Percentiles rank a stretch among this genome's conserved stretches.
phyloP scores from a whole-genome alignment of 1,284 basidiomycete species.

The Pascua guehoae region DNA sequence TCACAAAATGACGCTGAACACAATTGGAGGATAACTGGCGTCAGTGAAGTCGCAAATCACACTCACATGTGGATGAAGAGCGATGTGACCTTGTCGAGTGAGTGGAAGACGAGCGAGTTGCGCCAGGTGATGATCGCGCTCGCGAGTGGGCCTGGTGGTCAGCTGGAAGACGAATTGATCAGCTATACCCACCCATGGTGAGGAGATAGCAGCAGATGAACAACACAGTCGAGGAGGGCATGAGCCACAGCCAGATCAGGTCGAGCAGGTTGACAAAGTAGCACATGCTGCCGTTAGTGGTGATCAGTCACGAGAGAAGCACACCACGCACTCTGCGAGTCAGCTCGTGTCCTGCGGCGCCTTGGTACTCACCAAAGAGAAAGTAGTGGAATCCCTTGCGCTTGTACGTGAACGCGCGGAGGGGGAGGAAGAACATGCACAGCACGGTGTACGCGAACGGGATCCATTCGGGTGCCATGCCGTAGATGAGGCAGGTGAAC shows the following conservation, averaged over 20 bases:
- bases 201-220: slow-evolving; percentile 85
- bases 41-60: not conserved
- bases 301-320: not conserved
- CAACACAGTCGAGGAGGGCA: slow-evolving; percentile 66
- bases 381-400: slow-evolving; percentile 87
- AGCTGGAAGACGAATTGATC: slow-evolving; percentile 4
- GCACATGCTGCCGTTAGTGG: slow-evolving; percentile 55
- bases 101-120: slow-evolving; percentile 91
- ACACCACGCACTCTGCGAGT: slow-evolving; percentile 1
- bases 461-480: slow-evolving; percentile 72
- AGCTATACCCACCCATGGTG: slow-evolving; percentile 59
- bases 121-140: slow-evolving; percentile 94
- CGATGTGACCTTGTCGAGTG: slow-evolving; percentile 86
- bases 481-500: slow-evolving; percentile 75
- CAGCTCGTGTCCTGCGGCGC: not conserved
- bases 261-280: slow-evolving; percentile 85
- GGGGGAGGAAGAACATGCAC: slow-evolving; percentile 69
- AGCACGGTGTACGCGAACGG: slow-evolving; percentile 60
- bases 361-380: slow-evolving; percentile 62
- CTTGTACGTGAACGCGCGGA: slow-evolving; percentile 79
- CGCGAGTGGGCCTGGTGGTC: slow-evolving; percentile 64
- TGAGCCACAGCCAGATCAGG: slow-evolving; percentile 78
- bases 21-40: slow-evolving; percentile 64
- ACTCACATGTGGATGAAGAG: slow-evolving; percentile 78
- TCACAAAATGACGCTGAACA: slow-evolving; percentile 81